A percentile compares a stretch with the other conserved stretches of the same genome.
These are phyloP conservation scores for Candida pini DNA, from an alignment of 805 yeast genomes.

Conservation along the genomic window DNA sequence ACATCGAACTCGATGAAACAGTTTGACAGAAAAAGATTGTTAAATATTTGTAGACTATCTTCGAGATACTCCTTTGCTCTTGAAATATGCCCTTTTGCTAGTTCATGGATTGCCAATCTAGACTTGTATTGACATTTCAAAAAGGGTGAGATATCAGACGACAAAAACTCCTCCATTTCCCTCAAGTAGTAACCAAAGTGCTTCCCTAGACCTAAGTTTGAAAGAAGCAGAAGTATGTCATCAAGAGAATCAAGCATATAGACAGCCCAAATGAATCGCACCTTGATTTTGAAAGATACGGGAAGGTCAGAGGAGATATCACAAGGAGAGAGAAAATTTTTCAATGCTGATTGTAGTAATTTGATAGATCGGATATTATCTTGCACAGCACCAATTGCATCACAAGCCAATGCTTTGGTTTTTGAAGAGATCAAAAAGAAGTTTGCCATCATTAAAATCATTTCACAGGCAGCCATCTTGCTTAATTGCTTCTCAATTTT, in stretches of 20 bases:
- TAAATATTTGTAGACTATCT: slow-evolving; percentile 7
- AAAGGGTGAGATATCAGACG: slow-evolving; percentile 23
- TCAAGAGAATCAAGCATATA: slow-evolving; percentile 35
- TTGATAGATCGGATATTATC: slow-evolving; percentile 47
- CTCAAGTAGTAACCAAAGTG: slow-evolving; percentile 51
- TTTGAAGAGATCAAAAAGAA: slow-evolving; percentile 31
- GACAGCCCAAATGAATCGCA: slow-evolving; percentile 33
- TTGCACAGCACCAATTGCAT: slow-evolving; percentile 27
- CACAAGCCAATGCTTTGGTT: slow-evolving; percentile 15
- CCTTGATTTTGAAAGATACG: slow-evolving; percentile 13
- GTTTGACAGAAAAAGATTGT: slow-evolving; percentile 6
- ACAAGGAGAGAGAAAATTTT: slow-evolving; percentile 27
- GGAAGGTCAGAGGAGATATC: slow-evolving; percentile 12
- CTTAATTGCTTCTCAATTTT: slow-evolving; percentile 18
- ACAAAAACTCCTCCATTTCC: slow-evolving; percentile 41
- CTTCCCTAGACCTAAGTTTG: slow-evolving; percentile 49
- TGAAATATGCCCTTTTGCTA: slow-evolving; percentile 10
- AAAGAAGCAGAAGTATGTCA: slow-evolving; percentile 33
- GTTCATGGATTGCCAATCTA: slow-evolving; percentile 18
- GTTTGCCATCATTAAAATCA: slow-evolving; percentile 27
- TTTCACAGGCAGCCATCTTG: slow-evolving; percentile 11
- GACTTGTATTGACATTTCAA: slow-evolving; percentile 17
- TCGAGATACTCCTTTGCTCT: slow-evolving; percentile 10
- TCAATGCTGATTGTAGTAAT: slow-evolving; percentile 47
- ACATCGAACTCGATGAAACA: slow-evolving; percentile 13